Evolutionary conservation across 176 grass and related monocot genomes (phyloP), one percentile per base, ranked within the genome.

Genomic region (Oryza nivara): DNA sequence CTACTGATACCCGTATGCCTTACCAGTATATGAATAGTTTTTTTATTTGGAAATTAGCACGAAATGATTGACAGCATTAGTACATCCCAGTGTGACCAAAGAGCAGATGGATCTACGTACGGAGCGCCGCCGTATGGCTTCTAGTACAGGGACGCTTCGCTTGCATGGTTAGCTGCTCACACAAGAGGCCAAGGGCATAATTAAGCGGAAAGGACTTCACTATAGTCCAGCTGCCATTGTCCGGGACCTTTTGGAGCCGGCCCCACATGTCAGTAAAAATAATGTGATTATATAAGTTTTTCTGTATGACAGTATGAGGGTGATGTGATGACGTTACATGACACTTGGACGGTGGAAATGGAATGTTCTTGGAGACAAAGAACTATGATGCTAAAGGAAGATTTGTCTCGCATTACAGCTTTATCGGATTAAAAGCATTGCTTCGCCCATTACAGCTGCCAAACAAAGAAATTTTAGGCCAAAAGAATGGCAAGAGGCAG

Each of bases 21-120:
- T 32, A 32, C 30, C 30, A 3, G 30, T 32, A 32, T 32, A 32
- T 2, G 30, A 32, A 0, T 32, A 32, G 30, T 28, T 28, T 28
- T 28, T 47, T 64, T n/a, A n/a, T 47, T 64, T 69, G 82, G 48
- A 75, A 48, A 48, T 16, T 80, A 60, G 60, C 11, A n/a, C 23
- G 20, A 7, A 68, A 80, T 60, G 58, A 80, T 75, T 30, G 87
- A 68, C 61, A 63, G 10, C 48, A 40, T 70, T 68, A 84, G 76
- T 68, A 84, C 75, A 65, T 48, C 5, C 17, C 36, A 74, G 3
- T 20, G 68, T 20, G 74, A 83, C 28, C 28, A 38, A 49, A 48
- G 20, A 38, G 19, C 56, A 23, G 48, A 16, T 11, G 10, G 52
- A 61, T 81, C 4, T 23, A 80, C 7, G 73, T 32, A 83, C 40